Base-by-base conservation (phyloP, 495 filamentous ascomycete genomes). In the Aspergillus asperescens region DNA sequence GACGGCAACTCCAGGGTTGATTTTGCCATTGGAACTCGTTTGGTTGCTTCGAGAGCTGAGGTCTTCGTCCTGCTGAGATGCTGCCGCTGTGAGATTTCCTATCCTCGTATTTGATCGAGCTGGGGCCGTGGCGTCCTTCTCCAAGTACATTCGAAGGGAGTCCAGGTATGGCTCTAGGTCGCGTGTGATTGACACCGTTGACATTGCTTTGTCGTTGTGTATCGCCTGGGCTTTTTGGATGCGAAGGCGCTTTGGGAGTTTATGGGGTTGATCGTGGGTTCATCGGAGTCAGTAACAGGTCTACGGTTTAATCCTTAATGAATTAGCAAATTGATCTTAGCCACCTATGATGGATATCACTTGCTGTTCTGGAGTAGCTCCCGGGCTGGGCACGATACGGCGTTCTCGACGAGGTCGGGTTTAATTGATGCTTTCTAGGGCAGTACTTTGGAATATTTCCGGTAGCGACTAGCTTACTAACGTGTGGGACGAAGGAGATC, bases 91-190 rank as follows among this genome's bases (percentile, higher is more conserved):
- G 13, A 23, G 31, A 7, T 31, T 31, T 7, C 52, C 39, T 7
- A 19, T 38, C 1, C 43, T 29, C 2, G 32, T 35, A 6, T 40
- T 45, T 9, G 35, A 13, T 24, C n/a, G 35, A 15, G 27, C 13
- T 1, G 50, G 35, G 9, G 44, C 15, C 12, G 48, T 19, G 10
- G 35, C 50, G 18, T 49, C 52, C 23, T 39, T 55, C 32, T 49
- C 57, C 28, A 69, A 59, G 50, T 61, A 69, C 19, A 52, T 55
- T 16, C 61, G 64, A 15, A 69, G 64, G 7, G 64, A 67, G 15
- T 59, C 61, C 27, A 69, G 39, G 37, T 69, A 69, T 18, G 57
- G 55, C 50, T 69, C 58, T 9, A 69, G 37, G 22, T 69, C 66
- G 39, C 56, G 61, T 1, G 64, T 69, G 44, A 67, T 65, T 8